Base-by-base conservation (phyloP, 2,329 filamentous ascomycete genomes). In the Lecanicillium sp. region DNA sequence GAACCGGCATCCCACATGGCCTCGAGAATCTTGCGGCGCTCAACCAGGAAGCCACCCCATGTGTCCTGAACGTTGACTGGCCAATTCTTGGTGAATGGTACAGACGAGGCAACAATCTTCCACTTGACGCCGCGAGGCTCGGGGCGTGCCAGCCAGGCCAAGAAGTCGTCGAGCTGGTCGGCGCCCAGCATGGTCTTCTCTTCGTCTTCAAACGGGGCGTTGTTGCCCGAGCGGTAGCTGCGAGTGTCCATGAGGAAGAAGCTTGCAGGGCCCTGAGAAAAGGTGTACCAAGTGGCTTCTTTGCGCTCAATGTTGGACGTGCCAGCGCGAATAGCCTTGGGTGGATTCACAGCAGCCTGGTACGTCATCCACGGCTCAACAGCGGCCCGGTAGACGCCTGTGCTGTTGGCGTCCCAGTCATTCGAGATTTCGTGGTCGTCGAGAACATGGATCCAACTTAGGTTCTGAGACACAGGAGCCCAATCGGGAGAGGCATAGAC, bases 61-160 rank as follows among this genome's bases (percentile, higher is more conserved):
- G 93, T 97, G 62, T 98, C 93, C 52, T 84, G 75, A 2, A 81
- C 82, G 54, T 93, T 91, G 54, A 95, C 80, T 20, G 82, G 85
- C 91, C 93, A 98, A 66, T 98, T 98, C 70, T 95, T 95, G 6
- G 93, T 97, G 63, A 98, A 95, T 0, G 93, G 93, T 5, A 97
- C 86, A 15, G 87, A 90, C 32, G 87, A 90, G 15, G 90, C 84
- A 43, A 98, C 73, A 58, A 98, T 83, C 70, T 97, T 97, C 91
- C 93, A 98, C 59, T 84, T 84, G 0, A 96, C 83, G 1, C 89
- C 88, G 24, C 72, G 70, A 0, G 87, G 84, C 53, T 89, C 86
- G 1, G 86, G 82, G 1, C 78, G 80, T 10, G 72, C 71, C 17
- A 98, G 74, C 77, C 86, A 98, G 4, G 75, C 73, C 5, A 96